These are phyloP conservation scores for Skeletonema potamos DNA, from an alignment of 108 stramenopile genomes.

Conservation along the genomic window DNA sequence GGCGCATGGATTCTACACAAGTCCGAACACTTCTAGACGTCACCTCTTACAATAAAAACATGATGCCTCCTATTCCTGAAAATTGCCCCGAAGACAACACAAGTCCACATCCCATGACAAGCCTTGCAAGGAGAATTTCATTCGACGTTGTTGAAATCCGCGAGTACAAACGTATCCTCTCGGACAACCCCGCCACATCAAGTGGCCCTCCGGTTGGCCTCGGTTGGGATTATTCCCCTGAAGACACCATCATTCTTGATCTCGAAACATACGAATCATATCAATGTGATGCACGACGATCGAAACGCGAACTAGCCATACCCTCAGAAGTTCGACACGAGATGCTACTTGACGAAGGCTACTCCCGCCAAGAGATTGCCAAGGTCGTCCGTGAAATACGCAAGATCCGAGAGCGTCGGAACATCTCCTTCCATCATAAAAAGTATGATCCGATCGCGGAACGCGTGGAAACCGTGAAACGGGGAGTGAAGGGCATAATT, in stretches of 20 bases:
- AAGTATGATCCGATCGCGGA: slow-evolving; percentile 11
- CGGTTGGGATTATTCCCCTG: slow-evolving; percentile 45
- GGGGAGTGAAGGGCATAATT: neutral
- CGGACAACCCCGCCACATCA: slow-evolving; percentile 50
- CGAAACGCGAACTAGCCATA: slow-evolving; percentile 7
- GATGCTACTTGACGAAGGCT: slow-evolving; percentile 15
- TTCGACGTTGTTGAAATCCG: slow-evolving; percentile 49
- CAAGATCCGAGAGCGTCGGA: slow-evolving; percentile 9
- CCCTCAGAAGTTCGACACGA: slow-evolving; percentile 4
- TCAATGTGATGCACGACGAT: neutral
- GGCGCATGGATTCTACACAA: no score
- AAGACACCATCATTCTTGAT: slow-evolving; percentile 18
- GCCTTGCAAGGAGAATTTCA: neutral
- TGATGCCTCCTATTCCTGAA: neutral
- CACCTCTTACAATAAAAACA: neutral
- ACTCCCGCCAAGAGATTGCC: slow-evolving; percentile 7
- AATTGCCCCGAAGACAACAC: neutral
- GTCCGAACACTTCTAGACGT: no score
- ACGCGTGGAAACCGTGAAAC: slow-evolving; percentile 1
- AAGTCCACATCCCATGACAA: neutral
- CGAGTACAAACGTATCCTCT: slow-evolving; percentile 48
- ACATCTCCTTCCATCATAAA: slow-evolving; percentile 9
- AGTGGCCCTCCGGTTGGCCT: slow-evolving; percentile 56
- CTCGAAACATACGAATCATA: slow-evolving; percentile 45
- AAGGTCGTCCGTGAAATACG: slow-evolving; percentile 2